Evolutionary conservation across 179 eudicot species (phyloP).

Genomic region (Heliamphora pulchella): DNA sequence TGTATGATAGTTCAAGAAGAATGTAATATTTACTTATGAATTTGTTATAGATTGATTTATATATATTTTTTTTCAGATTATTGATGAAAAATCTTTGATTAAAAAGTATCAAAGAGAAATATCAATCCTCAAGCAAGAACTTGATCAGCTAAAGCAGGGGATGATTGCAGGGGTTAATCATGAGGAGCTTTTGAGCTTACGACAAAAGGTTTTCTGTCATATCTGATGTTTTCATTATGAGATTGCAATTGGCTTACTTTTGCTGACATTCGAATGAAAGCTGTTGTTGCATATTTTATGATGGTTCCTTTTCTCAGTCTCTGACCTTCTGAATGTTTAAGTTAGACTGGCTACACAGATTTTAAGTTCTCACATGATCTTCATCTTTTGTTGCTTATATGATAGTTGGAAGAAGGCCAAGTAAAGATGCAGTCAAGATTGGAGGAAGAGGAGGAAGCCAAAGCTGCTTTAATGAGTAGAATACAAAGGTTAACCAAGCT

Average conservation of each 20-base stretch:
- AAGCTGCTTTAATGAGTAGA: constrained; percentile 98
- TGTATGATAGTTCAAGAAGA: not conserved
- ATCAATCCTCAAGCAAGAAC: constrained; percentile 76
- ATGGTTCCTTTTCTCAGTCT: not conserved
- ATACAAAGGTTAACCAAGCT: constrained; percentile 94
- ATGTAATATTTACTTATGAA: not conserved
- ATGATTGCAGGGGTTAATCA: constrained; percentile 89
- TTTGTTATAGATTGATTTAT: constrained; percentile 11
- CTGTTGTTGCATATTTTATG: not conserved
- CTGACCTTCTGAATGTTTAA: not conserved
- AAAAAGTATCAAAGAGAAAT: constrained; percentile 97
- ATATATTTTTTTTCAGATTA: constrained; percentile 46
- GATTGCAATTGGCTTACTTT: not conserved
- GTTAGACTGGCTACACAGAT: not conserved
- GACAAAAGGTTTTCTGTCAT: constrained; percentile 60
- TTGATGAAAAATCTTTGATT: constrained; percentile 97
- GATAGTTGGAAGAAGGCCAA: constrained; percentile 97
- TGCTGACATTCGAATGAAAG: not conserved
- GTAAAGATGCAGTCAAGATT: constrained; percentile 91
- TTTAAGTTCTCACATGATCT: constrained; percentile 8
- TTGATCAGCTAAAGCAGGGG: constrained; percentile 81
- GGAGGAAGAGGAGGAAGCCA: constrained; percentile 99
- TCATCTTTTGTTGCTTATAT: constrained; percentile 11
- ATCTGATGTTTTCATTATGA: not conserved
- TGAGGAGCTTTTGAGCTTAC: constrained; percentile 82